A percentile compares a stretch with the other conserved stretches of the same genome.
Conservation (phyloP, 352 stramenopile species). For the Globisporangium radiosum region DNA sequence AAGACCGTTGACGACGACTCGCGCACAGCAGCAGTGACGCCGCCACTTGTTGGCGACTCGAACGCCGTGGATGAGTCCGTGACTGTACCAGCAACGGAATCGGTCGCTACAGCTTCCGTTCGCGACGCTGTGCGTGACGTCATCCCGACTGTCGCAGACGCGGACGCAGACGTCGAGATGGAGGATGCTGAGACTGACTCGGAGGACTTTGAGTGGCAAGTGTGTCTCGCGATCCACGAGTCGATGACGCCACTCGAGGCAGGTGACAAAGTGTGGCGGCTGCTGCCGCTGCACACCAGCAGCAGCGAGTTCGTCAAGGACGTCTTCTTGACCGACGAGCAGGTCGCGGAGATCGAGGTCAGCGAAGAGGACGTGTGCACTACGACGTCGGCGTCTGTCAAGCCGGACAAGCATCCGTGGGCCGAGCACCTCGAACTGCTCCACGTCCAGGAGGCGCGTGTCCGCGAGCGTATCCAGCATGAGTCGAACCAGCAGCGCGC, state of each 20-base stretch:
- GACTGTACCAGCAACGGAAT: slow-evolving; percentile 4
- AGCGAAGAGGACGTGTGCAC: slow-evolving; percentile 60
- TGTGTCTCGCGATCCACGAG: slow-evolving; percentile 39
- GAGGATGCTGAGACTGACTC: slow-evolving; percentile 9
- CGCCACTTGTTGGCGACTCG: neutral
- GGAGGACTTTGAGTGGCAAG: slow-evolving; percentile 33
- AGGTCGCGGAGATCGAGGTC: slow-evolving; percentile 59
- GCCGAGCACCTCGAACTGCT: slow-evolving; percentile 45
- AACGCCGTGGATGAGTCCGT: slow-evolving; percentile 3
- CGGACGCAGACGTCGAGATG: slow-evolving; percentile 11
- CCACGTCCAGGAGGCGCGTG: slow-evolving; percentile 41
- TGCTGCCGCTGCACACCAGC: slow-evolving; percentile 45
- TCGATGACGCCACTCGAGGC: neutral
- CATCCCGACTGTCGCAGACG: neutral
- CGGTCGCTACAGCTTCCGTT: no score
- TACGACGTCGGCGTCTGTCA: neutral
- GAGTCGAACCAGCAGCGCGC: slow-evolving; percentile 51
- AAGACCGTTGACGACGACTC: neutral
- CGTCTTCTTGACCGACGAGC: slow-evolving; percentile 43
- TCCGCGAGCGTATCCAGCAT: slow-evolving; percentile 46
- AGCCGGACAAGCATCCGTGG: slow-evolving; percentile 28
- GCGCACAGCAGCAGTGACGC: no score
- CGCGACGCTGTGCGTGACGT: no score
- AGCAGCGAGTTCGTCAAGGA: slow-evolving; percentile 48
- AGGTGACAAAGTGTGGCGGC: slow-evolving; percentile 30